phyloP scores from a whole-genome alignment of 257 asterid genomes.

The Voacanga thouarsii region DNA sequence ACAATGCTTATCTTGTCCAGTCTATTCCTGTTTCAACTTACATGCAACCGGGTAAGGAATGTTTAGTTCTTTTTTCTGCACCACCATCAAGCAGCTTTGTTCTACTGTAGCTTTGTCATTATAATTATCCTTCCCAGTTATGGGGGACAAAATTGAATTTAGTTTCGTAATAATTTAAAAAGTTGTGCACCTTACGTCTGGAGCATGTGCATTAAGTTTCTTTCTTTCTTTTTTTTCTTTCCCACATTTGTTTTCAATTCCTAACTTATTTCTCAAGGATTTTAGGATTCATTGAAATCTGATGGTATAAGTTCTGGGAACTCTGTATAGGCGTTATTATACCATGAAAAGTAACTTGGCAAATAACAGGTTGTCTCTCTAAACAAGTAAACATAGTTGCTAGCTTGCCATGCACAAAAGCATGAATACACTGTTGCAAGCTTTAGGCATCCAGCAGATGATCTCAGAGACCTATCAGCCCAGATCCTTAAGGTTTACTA shows the following conservation, averaged over 20 bases:
- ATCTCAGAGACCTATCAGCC: background rate
- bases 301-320: background rate
- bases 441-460: background rate
- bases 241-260: background rate
- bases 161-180: background rate
- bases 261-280: background rate
- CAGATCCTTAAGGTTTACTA: background rate
- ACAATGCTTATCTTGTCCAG: slow-evolving; percentile 49
- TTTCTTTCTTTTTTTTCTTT: background rate
- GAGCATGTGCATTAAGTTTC: background rate
- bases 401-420: background rate
- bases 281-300: background rate
- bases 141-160: background rate
- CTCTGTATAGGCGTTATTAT: background rate
- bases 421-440: background rate
- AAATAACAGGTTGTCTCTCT: background rate
- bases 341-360: background rate
- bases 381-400: background rate
- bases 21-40: slow-evolving; percentile 58
- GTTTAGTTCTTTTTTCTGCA: slow-evolving; percentile 1
- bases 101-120: slow-evolving; percentile 8
- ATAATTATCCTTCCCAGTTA: slow-evolving; percentile 9
- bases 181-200: background rate
- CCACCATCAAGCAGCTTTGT: background rate
- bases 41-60: slow-evolving; percentile 63